phyloP scores from a whole-genome alignment of 2,329 filamentous ascomycete species.

The Colletotrichum sp. region DNA sequence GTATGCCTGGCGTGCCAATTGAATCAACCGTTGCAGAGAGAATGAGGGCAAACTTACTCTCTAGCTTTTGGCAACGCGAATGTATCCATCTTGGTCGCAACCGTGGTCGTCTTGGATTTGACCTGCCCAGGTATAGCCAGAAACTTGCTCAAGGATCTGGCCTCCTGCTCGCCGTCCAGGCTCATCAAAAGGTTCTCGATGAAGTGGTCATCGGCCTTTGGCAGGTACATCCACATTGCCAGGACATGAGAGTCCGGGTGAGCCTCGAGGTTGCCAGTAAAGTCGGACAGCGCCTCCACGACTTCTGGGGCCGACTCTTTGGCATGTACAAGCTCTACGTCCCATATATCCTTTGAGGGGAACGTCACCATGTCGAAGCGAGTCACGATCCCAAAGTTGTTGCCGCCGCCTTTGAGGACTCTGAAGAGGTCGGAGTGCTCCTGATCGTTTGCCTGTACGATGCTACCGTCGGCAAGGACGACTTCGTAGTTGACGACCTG shows the following conservation, averaged over 20 bases:
- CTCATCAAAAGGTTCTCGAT: neutral
- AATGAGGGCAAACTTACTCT: neutral
- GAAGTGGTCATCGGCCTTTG: neutral
- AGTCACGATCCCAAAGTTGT: constrained; percentile 49
- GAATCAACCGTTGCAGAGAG: neutral
- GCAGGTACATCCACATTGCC: neutral
- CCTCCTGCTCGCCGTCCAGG: neutral
- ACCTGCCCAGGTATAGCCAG: neutral
- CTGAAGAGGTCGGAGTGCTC: constrained; percentile 45
- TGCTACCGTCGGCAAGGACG: constrained; percentile 43
- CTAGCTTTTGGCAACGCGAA: neutral
- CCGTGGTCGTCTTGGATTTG: neutral
- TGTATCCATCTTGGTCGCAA: neutral
- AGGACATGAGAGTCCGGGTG: neutral
- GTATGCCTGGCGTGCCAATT: neutral
- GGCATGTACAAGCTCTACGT: neutral
- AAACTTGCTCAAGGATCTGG: neutral
- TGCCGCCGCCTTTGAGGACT: constrained; percentile 51
- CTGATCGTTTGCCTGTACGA: constrained; percentile 38
- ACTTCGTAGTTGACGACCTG: neutral
- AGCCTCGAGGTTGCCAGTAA: neutral
- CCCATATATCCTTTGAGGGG: neutral
- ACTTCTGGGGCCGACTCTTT: neutral
- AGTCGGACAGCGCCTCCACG: neutral
- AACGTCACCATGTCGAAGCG: constrained; percentile 20